A percentile compares a stretch with the other conserved stretches of the same genome.
Conservation (phyloP, 2,329 filamentous ascomycete species). For the Stagonosporopsis chrysanthemi region DNA sequence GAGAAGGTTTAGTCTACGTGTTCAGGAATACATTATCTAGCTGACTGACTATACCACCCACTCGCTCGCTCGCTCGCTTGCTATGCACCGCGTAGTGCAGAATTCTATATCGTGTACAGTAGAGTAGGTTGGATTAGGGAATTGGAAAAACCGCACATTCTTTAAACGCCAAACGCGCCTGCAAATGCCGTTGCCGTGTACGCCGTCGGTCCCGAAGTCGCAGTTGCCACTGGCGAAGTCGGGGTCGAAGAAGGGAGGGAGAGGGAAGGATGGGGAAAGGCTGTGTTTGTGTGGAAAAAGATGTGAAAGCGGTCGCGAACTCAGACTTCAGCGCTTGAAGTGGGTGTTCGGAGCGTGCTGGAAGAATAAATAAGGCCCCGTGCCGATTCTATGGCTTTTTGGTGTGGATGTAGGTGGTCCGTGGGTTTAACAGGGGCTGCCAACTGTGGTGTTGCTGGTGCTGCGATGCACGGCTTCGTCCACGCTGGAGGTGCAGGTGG, state of each 20-base stretch:
- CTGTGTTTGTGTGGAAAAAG: not conserved
- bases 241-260: not conserved
- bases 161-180: conserved; percentile 12
- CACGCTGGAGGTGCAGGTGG: no score
- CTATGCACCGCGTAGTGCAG: conserved; percentile 12
- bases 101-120: no score
- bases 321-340: conserved; percentile 45
- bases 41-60: not conserved
- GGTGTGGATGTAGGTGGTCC: not conserved
- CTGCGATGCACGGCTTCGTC: not conserved
- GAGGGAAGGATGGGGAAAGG: not conserved
- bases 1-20: not conserved
- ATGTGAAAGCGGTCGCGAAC: conserved; percentile 6
- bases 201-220: not conserved
- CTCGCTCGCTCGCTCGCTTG: not conserved
- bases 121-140: no score
- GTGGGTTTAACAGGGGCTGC: not conserved
- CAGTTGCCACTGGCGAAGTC: not conserved
- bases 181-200: conserved; percentile 8
- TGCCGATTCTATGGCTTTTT: conserved; percentile 13
- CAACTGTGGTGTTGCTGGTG: not conserved
- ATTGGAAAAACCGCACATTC: not conserved
- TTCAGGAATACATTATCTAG: not conserved
- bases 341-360: conserved; percentile 17
- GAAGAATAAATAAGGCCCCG: conserved; percentile 5